Evolutionary conservation across 1,139 yeast species (phyloP).

Genomic region (Kurtzmaniella quercitrusa): DNA sequence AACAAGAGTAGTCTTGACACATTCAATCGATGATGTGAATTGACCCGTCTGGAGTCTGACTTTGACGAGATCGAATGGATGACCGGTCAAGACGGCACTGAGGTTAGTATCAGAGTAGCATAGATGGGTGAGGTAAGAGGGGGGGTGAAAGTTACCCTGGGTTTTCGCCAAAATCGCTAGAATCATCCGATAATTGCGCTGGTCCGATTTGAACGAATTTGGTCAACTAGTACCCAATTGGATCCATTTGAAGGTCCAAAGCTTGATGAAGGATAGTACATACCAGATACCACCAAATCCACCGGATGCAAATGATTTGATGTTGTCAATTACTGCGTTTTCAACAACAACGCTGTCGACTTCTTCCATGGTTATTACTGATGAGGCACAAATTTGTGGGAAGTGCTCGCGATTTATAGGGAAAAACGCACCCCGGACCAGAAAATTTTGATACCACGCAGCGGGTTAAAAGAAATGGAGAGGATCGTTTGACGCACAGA

Average conservation of each 20-base stretch:
- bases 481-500: no score
- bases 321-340: slow-evolving; percentile 44
- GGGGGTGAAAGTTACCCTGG: not conserved
- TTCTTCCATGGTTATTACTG: slow-evolving; percentile 34
- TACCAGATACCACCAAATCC: slow-evolving; percentile 58
- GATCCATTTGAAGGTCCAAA: no score
- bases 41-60: slow-evolving; percentile 84
- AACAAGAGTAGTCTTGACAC: slow-evolving; percentile 63
- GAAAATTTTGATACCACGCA: not conserved
- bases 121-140: not conserved
- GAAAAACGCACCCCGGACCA: not conserved
- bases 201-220: not conserved
- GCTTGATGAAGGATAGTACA: slow-evolving; percentile 11
- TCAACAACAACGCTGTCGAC: slow-evolving; percentile 22
- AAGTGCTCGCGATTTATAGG: not conserved
- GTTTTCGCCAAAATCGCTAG: not conserved
- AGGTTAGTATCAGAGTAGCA: not conserved
- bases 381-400: not conserved
- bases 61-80: slow-evolving; percentile 90
- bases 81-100: slow-evolving; percentile 87
- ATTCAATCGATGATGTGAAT: slow-evolving; percentile 57
- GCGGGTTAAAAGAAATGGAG: not conserved
- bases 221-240: no score
- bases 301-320: slow-evolving; percentile 86
- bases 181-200: not conserved